These are phyloP conservation scores for Chaetomium olivaceum DNA, from an alignment of 2,329 filamentous ascomycete genomes.

Conservation along the genomic window DNA sequence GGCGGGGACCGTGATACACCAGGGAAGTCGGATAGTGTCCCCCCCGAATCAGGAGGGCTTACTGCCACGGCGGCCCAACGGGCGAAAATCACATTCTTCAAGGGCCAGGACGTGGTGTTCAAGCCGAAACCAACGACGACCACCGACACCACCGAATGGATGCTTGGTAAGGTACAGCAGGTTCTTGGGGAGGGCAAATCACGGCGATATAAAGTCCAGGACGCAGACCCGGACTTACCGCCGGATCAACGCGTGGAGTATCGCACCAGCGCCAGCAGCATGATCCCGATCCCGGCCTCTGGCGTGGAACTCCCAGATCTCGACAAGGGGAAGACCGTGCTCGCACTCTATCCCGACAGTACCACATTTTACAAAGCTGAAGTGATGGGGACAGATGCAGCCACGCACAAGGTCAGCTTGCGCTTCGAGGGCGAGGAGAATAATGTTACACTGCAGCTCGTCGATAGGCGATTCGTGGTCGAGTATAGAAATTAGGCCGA, in stretches of 20 bases:
- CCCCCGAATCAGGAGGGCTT: conserved; percentile 42
- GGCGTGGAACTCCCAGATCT: conserved; percentile 58
- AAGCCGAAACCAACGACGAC: conserved; percentile 56
- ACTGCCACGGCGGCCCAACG: conserved; percentile 42
- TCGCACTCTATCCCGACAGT: conserved; percentile 79
- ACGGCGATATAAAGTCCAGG: conserved; percentile 75
- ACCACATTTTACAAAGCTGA: conserved; percentile 85
- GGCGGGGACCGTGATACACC: conserved; percentile 54
- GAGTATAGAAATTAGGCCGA: conserved; percentile 53
- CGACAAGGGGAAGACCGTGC: conserved; percentile 68
- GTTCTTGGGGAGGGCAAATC: conserved; percentile 76
- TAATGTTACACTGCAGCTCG: conserved; percentile 70
- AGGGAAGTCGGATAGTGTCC: conserved; percentile 57
- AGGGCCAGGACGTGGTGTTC: conserved; percentile 67
- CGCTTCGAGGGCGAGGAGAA: conserved; percentile 81
- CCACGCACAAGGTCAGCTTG: conserved; percentile 58
- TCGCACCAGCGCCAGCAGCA: conserved; percentile 69
- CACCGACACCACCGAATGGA: conserved; percentile 62
- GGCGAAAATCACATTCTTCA: conserved; percentile 58
- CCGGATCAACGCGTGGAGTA: conserved; percentile 66
- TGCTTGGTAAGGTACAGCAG: conserved; percentile 74
- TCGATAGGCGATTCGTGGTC: conserved; percentile 74
- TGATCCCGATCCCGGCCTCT: conserved; percentile 72
- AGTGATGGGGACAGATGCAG: conserved; percentile 67
- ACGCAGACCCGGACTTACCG: conserved; percentile 71